Evolutionary conservation across 1,284 basidiomycete species (phyloP).

Genomic region (Cystobasidium slooffiae): DNA sequence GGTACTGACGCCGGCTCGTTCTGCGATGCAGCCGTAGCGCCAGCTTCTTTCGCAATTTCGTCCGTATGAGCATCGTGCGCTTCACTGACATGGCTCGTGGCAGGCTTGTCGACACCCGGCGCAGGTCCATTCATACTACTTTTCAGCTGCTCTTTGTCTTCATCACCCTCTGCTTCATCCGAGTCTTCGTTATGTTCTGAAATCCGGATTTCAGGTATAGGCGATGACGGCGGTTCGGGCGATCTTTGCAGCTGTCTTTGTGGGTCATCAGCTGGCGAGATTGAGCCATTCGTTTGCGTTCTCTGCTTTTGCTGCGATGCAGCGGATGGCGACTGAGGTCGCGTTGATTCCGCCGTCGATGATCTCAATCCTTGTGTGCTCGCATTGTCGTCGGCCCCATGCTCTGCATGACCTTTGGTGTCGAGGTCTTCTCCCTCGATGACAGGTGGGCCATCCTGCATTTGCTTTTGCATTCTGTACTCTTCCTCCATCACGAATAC

Average conservation of each 20-base stretch:
- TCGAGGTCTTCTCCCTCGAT: constrained; percentile 4
- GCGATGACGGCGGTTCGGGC: constrained; percentile 41
- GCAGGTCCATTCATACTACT: constrained; percentile 62
- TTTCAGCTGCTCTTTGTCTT: constrained; percentile 60
- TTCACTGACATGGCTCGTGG: constrained; percentile 23
- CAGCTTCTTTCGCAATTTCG: constrained; percentile 33
- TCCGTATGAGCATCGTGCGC: constrained; percentile 16
- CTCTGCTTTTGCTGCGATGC: not conserved
- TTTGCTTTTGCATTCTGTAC: constrained; percentile 70
- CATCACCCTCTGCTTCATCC: not conserved
- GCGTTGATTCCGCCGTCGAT: not conserved
- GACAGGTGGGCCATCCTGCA: constrained; percentile 50
- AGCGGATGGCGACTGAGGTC: not conserved
- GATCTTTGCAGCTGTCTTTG: constrained; percentile 2
- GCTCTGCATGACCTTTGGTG: not conserved
- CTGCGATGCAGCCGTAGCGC: not conserved
- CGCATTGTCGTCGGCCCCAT: constrained; percentile 43
- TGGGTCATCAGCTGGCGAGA: constrained; percentile 7
- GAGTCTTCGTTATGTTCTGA: constrained; percentile 36
- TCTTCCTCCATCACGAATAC: constrained; percentile 99
- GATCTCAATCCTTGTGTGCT: constrained; percentile 21
- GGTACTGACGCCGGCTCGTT: not conserved
- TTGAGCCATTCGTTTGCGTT: constrained; percentile 25
- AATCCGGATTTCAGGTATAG: constrained; percentile 41
- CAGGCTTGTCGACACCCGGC: constrained; percentile 38